These are phyloP conservation scores for Choiromyces venosus DNA, from an alignment of 495 filamentous ascomycete species.

Conservation along the genomic window DNA sequence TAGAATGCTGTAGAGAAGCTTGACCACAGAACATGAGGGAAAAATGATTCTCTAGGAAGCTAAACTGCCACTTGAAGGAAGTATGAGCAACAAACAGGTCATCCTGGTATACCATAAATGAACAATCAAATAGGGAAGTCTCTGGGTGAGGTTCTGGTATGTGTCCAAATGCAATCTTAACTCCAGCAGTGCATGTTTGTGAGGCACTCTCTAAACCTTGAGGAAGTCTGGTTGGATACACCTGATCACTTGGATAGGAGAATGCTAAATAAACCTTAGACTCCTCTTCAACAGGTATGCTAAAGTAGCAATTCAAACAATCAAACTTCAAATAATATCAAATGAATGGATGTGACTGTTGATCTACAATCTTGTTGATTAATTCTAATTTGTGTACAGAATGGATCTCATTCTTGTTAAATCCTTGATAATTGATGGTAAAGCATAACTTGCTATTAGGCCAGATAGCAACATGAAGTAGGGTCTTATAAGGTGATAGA, in stretches of 20 bases:
- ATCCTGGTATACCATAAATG: slow-evolving; percentile 3
- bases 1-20: too few species aligned
- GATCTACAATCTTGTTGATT: not conserved
- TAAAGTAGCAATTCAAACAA: slow-evolving; percentile 4
- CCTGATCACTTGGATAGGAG: not conserved
- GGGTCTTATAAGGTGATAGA: not conserved
- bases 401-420: not conserved
- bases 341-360: not conserved
- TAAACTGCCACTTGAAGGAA: too few species aligned
- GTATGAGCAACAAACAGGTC: too few species aligned
- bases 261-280: not conserved
- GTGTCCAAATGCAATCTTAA: slow-evolving; percentile 4
- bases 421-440: not conserved
- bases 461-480: not conserved
- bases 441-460: not conserved
- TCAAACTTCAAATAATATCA: not conserved
- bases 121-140: not conserved
- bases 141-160: not conserved
- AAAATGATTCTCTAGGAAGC: too few species aligned
- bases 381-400: not conserved
- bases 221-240: not conserved
- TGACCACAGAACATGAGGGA: too few species aligned
- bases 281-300: slow-evolving; percentile 1
- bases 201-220: not conserved
- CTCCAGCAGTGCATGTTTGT: not conserved